phyloP scores from a whole-genome alignment of 2,329 filamentous ascomycete genomes.

The Colletotrichum cereale region DNA sequence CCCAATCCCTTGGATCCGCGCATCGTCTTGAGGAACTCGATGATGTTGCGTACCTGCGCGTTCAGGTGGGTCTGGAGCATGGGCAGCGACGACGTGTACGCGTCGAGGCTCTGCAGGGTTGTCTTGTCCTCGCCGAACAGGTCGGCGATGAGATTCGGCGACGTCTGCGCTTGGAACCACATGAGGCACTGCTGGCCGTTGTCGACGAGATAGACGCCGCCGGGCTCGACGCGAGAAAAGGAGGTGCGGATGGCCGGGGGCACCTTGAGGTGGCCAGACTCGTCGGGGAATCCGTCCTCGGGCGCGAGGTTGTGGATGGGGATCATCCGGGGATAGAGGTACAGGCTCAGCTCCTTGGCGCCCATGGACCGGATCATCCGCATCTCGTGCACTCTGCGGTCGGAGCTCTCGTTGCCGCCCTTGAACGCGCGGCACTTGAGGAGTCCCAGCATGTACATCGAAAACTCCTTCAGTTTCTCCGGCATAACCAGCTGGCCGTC shows the following conservation, averaged over 20 bases:
- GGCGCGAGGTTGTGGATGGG: slow-evolving; percentile 90
- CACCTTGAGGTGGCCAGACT: slow-evolving; percentile 88
- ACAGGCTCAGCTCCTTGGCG: slow-evolving; percentile 85
- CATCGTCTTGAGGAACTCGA: slow-evolving; percentile 85
- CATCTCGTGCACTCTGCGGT: slow-evolving; percentile 91
- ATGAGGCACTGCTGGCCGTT: slow-evolving; percentile 93
- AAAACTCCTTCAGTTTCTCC: slow-evolving; percentile 94
- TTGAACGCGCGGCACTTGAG: slow-evolving; percentile 95
- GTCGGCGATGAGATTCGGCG: slow-evolving; percentile 89
- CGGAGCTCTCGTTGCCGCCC: slow-evolving; percentile 89
- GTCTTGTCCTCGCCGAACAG: slow-evolving; percentile 85
- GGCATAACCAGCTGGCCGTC: slow-evolving; percentile 94
- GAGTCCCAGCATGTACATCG: slow-evolving; percentile 93
- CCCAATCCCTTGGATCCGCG: slow-evolving; percentile 90
- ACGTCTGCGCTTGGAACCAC: slow-evolving; percentile 94
- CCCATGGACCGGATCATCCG: slow-evolving; percentile 92
- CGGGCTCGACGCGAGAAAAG: slow-evolving; percentile 89
- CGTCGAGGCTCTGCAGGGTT: slow-evolving; percentile 81
- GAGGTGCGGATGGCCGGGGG: slow-evolving; percentile 84
- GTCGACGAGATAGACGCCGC: slow-evolving; percentile 93
- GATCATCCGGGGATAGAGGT: slow-evolving; percentile 95
- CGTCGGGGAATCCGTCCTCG: slow-evolving; percentile 92
- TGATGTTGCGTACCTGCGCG: slow-evolving; percentile 92
- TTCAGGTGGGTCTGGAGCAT: slow-evolving; percentile 92
- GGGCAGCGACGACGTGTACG: slow-evolving; percentile 83